Evolutionary conservation across 148 eudicot species (phyloP).

Genomic region (Heliosperma pusillum): DNA sequence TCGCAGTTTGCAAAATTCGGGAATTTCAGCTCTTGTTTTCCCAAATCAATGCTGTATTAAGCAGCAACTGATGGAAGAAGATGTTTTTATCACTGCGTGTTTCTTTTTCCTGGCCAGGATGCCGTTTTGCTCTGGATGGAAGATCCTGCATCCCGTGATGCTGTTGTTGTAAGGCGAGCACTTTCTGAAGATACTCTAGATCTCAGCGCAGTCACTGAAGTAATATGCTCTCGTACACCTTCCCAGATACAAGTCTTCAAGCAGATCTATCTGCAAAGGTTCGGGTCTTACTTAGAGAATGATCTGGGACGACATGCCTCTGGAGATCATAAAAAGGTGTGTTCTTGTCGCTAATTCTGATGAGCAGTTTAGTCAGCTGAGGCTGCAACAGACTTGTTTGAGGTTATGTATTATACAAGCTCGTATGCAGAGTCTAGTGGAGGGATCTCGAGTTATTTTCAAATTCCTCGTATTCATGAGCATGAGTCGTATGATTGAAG

Average conservation of each 20-base stretch:
- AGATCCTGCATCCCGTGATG: constrained; percentile 80
- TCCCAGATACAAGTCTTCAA: constrained; percentile 66
- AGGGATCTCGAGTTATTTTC: background rate
- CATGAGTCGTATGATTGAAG: too few species aligned
- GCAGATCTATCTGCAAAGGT: constrained; percentile 47
- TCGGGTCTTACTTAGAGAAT: constrained; percentile 58
- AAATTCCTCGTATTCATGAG: too few species aligned
- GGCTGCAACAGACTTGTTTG: background rate
- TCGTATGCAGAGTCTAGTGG: background rate
- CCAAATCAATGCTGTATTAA: background rate
- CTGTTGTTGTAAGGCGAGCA: constrained; percentile 52
- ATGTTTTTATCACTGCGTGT: background rate
- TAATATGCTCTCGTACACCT: constrained; percentile 74
- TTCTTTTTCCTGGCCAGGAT: constrained; percentile 32
- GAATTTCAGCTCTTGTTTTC: background rate
- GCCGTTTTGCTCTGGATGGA: constrained; percentile 72
- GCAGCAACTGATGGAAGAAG: background rate
- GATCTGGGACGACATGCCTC: constrained; percentile 52
- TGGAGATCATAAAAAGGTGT: constrained; percentile 67
- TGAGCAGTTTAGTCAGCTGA: background rate
- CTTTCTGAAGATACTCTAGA: constrained; percentile 32
- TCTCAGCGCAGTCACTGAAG: constrained; percentile 62
- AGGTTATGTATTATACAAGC: background rate
- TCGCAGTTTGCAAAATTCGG: background rate
- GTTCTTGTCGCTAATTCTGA: constrained; percentile 5